Conservation (phyloP, 1,139 yeast species). For the Trichomonascaceae sp. region DNA sequence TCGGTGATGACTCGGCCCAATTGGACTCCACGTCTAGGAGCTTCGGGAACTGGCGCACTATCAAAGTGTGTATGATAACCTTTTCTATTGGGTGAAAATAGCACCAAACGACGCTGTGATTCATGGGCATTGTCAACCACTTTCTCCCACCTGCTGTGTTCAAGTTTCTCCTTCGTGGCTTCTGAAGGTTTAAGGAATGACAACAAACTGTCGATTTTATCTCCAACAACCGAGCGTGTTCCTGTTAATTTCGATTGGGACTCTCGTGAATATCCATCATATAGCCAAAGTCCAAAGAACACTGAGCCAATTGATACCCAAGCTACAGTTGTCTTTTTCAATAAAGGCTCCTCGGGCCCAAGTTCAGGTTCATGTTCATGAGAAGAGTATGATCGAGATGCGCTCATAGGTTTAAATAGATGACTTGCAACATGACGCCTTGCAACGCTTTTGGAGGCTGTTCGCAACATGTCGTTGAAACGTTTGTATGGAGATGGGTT, state of each 20-base stretch:
- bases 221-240: constrained; percentile 25
- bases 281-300: constrained; percentile 23
- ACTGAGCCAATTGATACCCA: constrained; percentile 20
- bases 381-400: not conserved
- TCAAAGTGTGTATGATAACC: constrained; percentile 15
- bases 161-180: constrained; percentile 9
- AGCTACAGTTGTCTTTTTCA: constrained; percentile 19
- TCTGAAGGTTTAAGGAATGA: constrained; percentile 15
- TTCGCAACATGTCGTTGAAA: not conserved
- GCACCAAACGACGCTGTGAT: constrained; percentile 14
- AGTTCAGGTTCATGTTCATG: constrained; percentile 7
- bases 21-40: constrained; percentile 22
- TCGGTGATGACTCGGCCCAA: constrained; percentile 23
- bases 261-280: constrained; percentile 17
- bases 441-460: not conserved
- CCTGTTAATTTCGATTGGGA: constrained; percentile 13
- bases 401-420: not conserved
- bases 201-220: constrained; percentile 22
- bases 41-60: constrained; percentile 24
- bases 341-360: constrained; percentile 10
- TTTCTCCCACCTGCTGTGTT: constrained; percentile 8
- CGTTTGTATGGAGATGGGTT: not conserved
- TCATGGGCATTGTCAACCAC: constrained; percentile 15
- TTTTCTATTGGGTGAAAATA: constrained; percentile 6
- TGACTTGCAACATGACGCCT: not conserved